Evolutionary conservation across 2,329 filamentous ascomycete species (phyloP), one percentile per base, ranked within the genome.

Genomic region (Colletotrichum noveboracense): DNA sequence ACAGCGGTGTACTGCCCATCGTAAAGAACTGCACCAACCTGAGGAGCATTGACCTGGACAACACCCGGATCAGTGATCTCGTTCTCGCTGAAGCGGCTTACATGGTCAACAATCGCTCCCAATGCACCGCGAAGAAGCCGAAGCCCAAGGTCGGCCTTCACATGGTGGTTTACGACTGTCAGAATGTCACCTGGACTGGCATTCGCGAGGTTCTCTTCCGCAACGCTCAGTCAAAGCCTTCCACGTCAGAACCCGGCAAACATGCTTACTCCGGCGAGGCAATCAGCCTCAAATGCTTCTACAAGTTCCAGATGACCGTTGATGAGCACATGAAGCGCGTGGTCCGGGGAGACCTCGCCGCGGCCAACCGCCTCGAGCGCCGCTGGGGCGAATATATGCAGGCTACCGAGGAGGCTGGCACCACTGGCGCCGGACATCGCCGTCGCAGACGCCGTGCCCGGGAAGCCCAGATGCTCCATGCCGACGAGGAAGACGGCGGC

Each of bases 331-430:
- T 93, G 69, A 96, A 96, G 86, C 92, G 96, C 6, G 95, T 98
- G 1, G 84, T 98, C 67, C 89, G 91, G 6, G 95, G 95, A 8
- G 94, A 98, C 77, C 90, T 95, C 74, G 87, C 89, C 0, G 90
- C 94, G 2, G 97, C 97, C 1, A 89, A 89, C 48, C 89, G 95
- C n/a, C 88, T 98, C 24, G 96, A 98, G 87, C 90, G 93, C 78
- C 97, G 96, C 83, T 98, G 96, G 96, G 94, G 94, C 0, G 94
- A 97, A 70, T 98, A 95, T 83, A 98, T 98, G 96, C 95, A 97
- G 86, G 93, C 95, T 18, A 94, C 91, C 66, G 95, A 98, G 83
- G 96, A 98, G 82, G 95, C 94, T 0, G 94, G 93, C 4, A 90
- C 91, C 4, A 88, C 87, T 3, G 95, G 93, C 3, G 90, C 89